phyloP scores from a whole-genome alignment of 2,329 filamentous ascomycete species.

The Metarhizium album region DNA sequence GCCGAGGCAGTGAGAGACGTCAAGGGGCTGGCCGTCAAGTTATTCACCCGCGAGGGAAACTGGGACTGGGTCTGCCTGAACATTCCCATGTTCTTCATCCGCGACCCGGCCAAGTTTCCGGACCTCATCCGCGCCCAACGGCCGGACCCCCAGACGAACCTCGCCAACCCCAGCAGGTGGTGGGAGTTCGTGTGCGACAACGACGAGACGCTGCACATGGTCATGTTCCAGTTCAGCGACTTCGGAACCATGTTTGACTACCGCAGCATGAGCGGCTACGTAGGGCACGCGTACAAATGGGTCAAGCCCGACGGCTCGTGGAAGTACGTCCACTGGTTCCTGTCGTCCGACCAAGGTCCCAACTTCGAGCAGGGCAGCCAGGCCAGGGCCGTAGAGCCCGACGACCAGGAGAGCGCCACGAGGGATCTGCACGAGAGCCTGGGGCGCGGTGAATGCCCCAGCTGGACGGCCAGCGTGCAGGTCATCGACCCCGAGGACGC shows the following conservation, averaged over 20 bases:
- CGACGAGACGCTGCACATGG: constrained; percentile 51
- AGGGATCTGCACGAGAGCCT: too few species aligned
- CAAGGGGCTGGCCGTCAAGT: constrained; percentile 49
- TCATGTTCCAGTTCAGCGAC: constrained; percentile 57
- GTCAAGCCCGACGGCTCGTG: constrained; percentile 54
- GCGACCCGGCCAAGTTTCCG: too few species aligned
- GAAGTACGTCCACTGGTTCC: constrained; percentile 55
- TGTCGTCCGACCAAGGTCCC: constrained; percentile 51
- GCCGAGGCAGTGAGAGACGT: constrained; percentile 59
- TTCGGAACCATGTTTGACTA: constrained; percentile 55
- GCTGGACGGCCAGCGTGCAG: too few species aligned
- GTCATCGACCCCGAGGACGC: too few species aligned
- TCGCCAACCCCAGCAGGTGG: constrained; percentile 57
- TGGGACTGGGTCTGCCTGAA: constrained; percentile 57
- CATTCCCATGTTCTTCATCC: too few species aligned
- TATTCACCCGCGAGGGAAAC: constrained; percentile 58
- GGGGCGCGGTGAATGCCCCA: too few species aligned
- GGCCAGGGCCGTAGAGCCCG: constrained; percentile 38
- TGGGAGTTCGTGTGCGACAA: constrained; percentile 39
- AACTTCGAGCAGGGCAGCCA: constrained; percentile 49
- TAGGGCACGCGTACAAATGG: constrained; percentile 57
- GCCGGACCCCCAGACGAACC: constrained; percentile 27
- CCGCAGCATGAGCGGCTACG: constrained; percentile 58
- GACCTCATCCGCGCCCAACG: too few species aligned
- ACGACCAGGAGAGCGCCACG: constrained; percentile 39